Evolutionary conservation across 306 rosid species (phyloP).

Genomic region (Prunus campanulata): DNA sequence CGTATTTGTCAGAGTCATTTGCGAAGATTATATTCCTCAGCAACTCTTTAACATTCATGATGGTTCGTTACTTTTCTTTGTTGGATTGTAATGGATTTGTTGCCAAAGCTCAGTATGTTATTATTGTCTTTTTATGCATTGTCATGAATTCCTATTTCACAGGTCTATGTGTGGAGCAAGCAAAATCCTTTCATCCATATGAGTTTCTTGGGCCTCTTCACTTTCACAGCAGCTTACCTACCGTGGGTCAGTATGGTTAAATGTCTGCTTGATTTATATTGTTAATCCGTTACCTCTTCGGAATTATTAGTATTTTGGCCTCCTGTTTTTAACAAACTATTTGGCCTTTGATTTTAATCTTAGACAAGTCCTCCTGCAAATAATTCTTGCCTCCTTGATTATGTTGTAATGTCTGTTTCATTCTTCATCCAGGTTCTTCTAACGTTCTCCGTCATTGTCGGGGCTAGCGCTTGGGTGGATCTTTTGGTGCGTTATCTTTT

Average conservation of each 20-base stretch:
- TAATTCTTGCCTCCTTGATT: not conserved
- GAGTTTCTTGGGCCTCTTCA: conserved; percentile 95
- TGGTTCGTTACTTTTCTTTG: conserved; percentile 46
- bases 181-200: conserved; percentile 94
- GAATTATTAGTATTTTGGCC: not conserved
- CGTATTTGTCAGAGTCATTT: conserved; percentile 78
- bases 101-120: conserved; percentile 1
- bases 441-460: conserved; percentile 92
- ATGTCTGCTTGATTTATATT: conserved; percentile 1
- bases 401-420: not conserved
- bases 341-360: not conserved
- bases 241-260: conserved; percentile 77
- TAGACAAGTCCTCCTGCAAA: not conserved
- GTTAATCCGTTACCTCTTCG: conserved; percentile 1
- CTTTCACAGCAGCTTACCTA: conserved; percentile 93
- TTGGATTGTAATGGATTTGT: not conserved
- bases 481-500: conserved; percentile 56
- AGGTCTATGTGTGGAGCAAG: conserved; percentile 99
- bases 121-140: conserved; percentile 1
- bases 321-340: not conserved
- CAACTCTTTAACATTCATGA: conserved; percentile 95
- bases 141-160: conserved; percentile 21
- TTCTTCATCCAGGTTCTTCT: conserved; percentile 62
- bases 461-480: conserved; percentile 99
- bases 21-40: conserved; percentile 91